Conservation (phyloP, 306 rosid genomes). For the Corylus heterophylla region DNA sequence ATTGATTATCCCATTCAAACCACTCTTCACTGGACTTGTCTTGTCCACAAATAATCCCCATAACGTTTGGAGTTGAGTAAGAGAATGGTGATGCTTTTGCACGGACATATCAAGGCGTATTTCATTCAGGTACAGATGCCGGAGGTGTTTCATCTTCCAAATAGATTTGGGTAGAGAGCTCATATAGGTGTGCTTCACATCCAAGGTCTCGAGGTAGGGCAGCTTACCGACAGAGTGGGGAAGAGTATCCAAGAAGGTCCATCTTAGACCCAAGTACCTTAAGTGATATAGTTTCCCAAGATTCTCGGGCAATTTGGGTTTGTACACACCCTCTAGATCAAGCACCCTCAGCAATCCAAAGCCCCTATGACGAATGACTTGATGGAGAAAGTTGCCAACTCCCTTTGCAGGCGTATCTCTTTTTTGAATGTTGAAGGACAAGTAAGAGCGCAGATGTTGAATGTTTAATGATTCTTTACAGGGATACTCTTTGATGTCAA, state of each 20-base stretch:
- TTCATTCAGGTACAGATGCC: not conserved
- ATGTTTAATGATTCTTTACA: not conserved
- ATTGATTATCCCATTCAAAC: not conserved
- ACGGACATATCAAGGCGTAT: not conserved
- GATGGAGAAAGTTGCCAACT: not conserved
- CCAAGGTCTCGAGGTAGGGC: not conserved
- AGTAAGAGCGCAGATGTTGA: not conserved
- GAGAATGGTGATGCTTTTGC: not conserved
- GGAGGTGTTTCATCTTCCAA: constrained; percentile 10
- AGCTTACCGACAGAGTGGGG: not conserved
- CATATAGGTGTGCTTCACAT: constrained; percentile 2
- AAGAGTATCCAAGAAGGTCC: not conserved
- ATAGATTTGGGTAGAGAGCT: not conserved
- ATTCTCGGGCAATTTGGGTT: not conserved
- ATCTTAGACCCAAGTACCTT: not conserved
- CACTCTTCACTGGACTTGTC: not conserved
- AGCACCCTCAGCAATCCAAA: not conserved
- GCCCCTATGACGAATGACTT: not conserved
- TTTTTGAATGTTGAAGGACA: not conserved
- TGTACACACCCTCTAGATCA: constrained; percentile 1
- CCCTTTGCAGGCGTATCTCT: not conserved
- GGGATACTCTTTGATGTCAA: not conserved
- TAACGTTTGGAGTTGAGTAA: not conserved
- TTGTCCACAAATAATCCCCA: not conserved
- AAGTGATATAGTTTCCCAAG: not conserved